phyloP scores from a whole-genome alignment of 768 basidiomycete genomes.

The Kwoniella dendrophila region DNA sequence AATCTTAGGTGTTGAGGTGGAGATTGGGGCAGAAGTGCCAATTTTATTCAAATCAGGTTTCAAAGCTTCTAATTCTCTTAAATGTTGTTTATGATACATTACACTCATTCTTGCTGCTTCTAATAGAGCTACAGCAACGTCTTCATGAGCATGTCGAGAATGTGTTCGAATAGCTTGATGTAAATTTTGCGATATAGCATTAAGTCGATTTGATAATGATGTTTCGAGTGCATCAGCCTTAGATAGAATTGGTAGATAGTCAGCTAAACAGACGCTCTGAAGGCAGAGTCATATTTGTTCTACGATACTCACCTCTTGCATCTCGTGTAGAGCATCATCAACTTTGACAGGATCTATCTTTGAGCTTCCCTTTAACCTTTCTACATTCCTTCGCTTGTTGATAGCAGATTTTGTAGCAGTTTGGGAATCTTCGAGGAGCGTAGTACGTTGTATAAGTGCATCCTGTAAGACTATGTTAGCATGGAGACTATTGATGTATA shows the following conservation, averaged over 20 bases:
- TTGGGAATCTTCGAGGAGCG: constrained; percentile 91
- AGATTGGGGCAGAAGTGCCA: constrained; percentile 23
- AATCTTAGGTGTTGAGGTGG: constrained; percentile 3
- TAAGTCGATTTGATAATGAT: constrained; percentile 76
- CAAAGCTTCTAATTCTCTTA: constrained; percentile 84
- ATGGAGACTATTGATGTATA: neutral
- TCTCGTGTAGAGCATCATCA: constrained; percentile 54
- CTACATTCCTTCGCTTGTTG: constrained; percentile 87
- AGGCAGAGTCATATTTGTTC: neutral
- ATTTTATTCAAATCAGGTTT: constrained; percentile 66
- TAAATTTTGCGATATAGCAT: constrained; percentile 91
- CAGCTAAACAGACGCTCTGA: neutral
- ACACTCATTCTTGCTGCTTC: constrained; percentile 91
- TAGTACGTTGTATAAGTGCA: constrained; percentile 82
- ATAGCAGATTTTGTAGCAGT: constrained; percentile 89
- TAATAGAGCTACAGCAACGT: constrained; percentile 83
- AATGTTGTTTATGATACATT: constrained; percentile 84
- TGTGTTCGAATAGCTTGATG: constrained; percentile 83
- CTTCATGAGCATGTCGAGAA: constrained; percentile 83
- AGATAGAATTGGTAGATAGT: constrained; percentile 8
- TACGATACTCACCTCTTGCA: constrained; percentile 47
- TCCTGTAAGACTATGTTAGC: too few species aligned
- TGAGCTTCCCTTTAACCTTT: constrained; percentile 54
- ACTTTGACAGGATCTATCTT: constrained; percentile 70
- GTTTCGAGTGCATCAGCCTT: constrained; percentile 91